Evolutionary conservation across 1,284 basidiomycete genomes (phyloP).

Genomic region (Sporisorium exsertum): DNA sequence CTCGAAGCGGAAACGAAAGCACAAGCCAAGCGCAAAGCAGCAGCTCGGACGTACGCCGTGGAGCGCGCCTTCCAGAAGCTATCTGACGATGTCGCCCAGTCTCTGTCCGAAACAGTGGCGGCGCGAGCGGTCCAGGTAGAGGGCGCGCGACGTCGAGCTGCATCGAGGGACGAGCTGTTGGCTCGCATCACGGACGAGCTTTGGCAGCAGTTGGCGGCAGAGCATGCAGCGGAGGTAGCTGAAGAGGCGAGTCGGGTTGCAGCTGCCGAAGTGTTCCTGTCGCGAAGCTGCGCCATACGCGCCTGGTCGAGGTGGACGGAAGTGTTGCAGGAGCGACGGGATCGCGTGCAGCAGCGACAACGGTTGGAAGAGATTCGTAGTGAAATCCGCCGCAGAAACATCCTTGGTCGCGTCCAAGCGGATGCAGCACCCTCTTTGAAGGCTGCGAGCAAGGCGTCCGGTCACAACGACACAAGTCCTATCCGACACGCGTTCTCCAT

Average conservation of each 20-base stretch:
- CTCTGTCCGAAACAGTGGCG: conserved; percentile 15
- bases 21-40: conserved; percentile 19
- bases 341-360: conserved; percentile 24
- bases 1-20: conserved; percentile 21
- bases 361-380: conserved; percentile 25
- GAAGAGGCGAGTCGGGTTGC: conserved; percentile 18
- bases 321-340: conserved; percentile 23
- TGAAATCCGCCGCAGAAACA: conserved; percentile 27
- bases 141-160: conserved; percentile 20
- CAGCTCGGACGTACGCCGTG: conserved; percentile 13
- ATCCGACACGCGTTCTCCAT: conserved; percentile 26
- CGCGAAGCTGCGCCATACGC: conserved; percentile 14
- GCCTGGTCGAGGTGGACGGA: conserved; percentile 26
- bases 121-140: conserved; percentile 22
- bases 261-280: conserved; percentile 25
- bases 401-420: conserved; percentile 22
- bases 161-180: conserved; percentile 26
- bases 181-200: conserved; percentile 17
- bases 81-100: conserved; percentile 15
- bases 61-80: conserved; percentile 27
- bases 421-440: conserved; percentile 8
- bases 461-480: conserved; percentile 8
- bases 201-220: conserved; percentile 22
- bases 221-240: conserved; percentile 11
- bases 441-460: background rate